Percentiles rank a stretch among this genome's conserved stretches.
These are phyloP conservation scores for Mikania micrantha DNA, from an alignment of 129 eudicot species.

Conservation along the genomic window DNA sequence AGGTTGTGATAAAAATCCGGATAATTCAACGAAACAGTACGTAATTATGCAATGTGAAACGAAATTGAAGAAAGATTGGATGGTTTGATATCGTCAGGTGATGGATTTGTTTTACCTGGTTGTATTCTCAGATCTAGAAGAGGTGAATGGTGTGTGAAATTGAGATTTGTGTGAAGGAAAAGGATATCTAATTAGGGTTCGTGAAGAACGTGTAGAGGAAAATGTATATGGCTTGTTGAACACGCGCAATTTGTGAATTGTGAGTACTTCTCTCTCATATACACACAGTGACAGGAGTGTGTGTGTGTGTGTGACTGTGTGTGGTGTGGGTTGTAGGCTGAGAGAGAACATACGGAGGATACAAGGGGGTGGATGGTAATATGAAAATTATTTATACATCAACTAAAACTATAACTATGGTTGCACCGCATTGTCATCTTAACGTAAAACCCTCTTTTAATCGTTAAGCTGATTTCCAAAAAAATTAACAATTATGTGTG, in stretches of 20 bases:
- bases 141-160: conserved; percentile 14
- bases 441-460: too few species aligned
- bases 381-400: background rate
- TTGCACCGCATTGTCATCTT: too few species aligned
- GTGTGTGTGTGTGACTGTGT: conserved; percentile 1
- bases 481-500: too few species aligned
- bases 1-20: background rate
- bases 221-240: conserved; percentile 27
- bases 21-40: background rate
- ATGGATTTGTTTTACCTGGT: background rate
- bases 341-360: background rate
- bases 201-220: conserved; percentile 12
- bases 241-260: conserved; percentile 27
- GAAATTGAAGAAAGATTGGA: background rate
- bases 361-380: conserved; percentile 9
- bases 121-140: background rate
- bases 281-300: background rate
- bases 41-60: conserved; percentile 16
- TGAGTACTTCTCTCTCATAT: background rate
- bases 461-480: too few species aligned
- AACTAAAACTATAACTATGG: too few species aligned
- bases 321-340: conserved; percentile 6
- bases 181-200: conserved; percentile 18
- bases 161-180: background rate
- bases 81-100: background rate